Conservation (phyloP, 495 filamentous ascomycete species). For the Daldinia childiae region DNA sequence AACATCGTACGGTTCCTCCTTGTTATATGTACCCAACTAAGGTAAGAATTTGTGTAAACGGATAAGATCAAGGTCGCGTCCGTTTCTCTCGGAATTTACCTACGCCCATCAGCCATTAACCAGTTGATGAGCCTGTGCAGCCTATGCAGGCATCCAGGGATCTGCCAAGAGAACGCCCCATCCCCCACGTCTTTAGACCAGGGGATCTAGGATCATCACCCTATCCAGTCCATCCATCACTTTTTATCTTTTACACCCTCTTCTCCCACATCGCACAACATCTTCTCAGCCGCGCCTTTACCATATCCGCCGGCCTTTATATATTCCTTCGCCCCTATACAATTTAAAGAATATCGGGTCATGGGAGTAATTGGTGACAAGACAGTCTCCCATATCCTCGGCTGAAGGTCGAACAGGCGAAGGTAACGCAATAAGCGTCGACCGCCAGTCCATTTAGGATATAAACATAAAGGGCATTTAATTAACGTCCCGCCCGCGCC, state of each 20-base stretch:
- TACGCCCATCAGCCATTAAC: constrained; percentile 31
- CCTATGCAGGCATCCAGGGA: constrained; percentile 42
- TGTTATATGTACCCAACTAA: not conserved
- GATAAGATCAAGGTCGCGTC: constrained; percentile 27
- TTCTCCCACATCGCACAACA: constrained; percentile 32
- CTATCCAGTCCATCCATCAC: constrained; percentile 36
- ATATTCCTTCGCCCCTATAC: constrained; percentile 11
- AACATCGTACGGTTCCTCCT: constrained; percentile 33
- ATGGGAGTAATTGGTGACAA: constrained; percentile 38
- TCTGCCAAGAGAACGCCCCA: constrained; percentile 45
- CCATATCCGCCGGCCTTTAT: constrained; percentile 19
- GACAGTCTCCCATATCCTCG: constrained; percentile 19
- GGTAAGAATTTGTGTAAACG: constrained; percentile 16
- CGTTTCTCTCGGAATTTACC: constrained; percentile 37
- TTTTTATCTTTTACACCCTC: constrained; percentile 39
- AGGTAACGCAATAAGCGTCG: constrained; percentile 13
- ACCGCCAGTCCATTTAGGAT: constrained; percentile 17
- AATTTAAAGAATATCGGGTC: constrained; percentile 22
- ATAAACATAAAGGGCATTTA: constrained; percentile 11
- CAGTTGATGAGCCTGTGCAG: constrained; percentile 38
- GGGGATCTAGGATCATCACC: constrained; percentile 36
- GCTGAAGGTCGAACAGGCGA: constrained; percentile 36
- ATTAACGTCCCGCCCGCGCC: constrained; percentile 12
- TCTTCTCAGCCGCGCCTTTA: constrained; percentile 32
- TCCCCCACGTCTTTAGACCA: constrained; percentile 39